phyloP scores from a whole-genome alignment of 805 yeast genomes.

The Cyberlindnera suaveolens region DNA sequence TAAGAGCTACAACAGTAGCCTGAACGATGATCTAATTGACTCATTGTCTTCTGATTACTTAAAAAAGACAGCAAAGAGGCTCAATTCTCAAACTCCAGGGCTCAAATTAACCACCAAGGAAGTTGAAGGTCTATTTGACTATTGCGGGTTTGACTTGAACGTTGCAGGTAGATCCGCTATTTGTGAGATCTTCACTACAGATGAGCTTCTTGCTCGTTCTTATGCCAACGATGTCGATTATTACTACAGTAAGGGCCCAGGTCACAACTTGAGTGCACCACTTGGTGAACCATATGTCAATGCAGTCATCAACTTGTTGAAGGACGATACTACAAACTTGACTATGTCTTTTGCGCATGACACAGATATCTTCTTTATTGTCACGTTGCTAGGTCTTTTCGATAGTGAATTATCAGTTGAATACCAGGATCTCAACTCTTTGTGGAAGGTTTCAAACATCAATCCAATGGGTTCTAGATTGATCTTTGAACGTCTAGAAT shows the following conservation, averaged over 20 bases:
- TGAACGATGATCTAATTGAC: constrained; percentile 25
- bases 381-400: constrained; percentile 43
- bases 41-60: constrained; percentile 19
- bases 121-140: constrained; percentile 33
- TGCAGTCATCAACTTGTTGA: constrained; percentile 40
- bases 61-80: constrained; percentile 19
- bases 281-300: constrained; percentile 42
- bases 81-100: constrained; percentile 27
- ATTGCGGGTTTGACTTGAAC: constrained; percentile 47
- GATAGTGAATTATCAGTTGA: constrained; percentile 28
- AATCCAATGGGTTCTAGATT: constrained; percentile 51
- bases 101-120: constrained; percentile 34
- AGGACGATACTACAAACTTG: constrained; percentile 32
- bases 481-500: constrained; percentile 38
- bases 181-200: constrained; percentile 39
- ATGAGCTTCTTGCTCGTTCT: constrained; percentile 38
- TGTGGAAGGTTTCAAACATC: constrained; percentile 39
- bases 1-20: constrained; percentile 32
- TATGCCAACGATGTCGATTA: constrained; percentile 36
- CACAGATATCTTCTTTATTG: constrained; percentile 45
- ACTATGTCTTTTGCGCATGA: constrained; percentile 50
- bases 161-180: constrained; percentile 30
- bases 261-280: constrained; percentile 30
- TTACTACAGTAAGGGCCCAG: constrained; percentile 45
- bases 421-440: constrained; percentile 36